phyloP scores from a whole-genome alignment of 495 filamentous ascomycete species.

The Talaromyces thailandensis region DNA sequence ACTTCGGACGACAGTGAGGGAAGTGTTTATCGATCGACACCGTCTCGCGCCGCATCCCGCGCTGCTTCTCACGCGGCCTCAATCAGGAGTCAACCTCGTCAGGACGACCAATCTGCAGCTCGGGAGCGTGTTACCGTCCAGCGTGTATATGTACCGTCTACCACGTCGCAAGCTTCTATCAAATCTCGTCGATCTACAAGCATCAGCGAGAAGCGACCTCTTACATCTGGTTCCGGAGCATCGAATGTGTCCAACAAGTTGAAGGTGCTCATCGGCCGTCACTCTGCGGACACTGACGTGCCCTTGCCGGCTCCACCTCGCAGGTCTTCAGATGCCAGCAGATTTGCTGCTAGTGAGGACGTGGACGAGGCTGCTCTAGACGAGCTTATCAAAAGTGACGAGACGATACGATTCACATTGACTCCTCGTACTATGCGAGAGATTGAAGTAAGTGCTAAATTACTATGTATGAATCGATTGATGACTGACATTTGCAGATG shows the following conservation, averaged over 20 bases:
- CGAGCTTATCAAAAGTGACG: slow-evolving; percentile 77
- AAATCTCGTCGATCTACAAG: slow-evolving; percentile 30
- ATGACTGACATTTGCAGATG: slow-evolving; percentile 16
- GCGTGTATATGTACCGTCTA: slow-evolving; percentile 22
- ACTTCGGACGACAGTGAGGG: slow-evolving; percentile 28
- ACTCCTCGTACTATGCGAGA: slow-evolving; percentile 85
- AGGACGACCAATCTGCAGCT: slow-evolving; percentile 12
- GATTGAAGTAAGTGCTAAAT: slow-evolving; percentile 54
- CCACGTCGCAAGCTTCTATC: slow-evolving; percentile 22
- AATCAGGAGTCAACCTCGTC: slow-evolving; percentile 15
- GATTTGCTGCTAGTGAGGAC: slow-evolving; percentile 31
- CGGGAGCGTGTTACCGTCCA: slow-evolving; percentile 44
- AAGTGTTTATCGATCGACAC: slow-evolving; percentile 19
- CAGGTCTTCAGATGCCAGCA: slow-evolving; percentile 41
- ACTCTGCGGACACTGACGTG: slow-evolving; percentile 26
- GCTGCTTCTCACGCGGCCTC: slow-evolving; percentile 20
- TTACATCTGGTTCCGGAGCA: slow-evolving; percentile 44
- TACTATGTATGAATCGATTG: not conserved
- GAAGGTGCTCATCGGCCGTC: slow-evolving; percentile 42
- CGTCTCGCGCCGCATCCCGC: slow-evolving; percentile 17
- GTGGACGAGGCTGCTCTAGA: slow-evolving; percentile 57
- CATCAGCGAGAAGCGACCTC: slow-evolving; percentile 42
- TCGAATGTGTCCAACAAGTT: slow-evolving; percentile 44
- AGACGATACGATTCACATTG: slow-evolving; percentile 88
- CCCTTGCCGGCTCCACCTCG: slow-evolving; percentile 29